These are phyloP conservation scores for Candida sithepensis DNA, from an alignment of 805 yeast genomes.

Conservation along the genomic window DNA sequence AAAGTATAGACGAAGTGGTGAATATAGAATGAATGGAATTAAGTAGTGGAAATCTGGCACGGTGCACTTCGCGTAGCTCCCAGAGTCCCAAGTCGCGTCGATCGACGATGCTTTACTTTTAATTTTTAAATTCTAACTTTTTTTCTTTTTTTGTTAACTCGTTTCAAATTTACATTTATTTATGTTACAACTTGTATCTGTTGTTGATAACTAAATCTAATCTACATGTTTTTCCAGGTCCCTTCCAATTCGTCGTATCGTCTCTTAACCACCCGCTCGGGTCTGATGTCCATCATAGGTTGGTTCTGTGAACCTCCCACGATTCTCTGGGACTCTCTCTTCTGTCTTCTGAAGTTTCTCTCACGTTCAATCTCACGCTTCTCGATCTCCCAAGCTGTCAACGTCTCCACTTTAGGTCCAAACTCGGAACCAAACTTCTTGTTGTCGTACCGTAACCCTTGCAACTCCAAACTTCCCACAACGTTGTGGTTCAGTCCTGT, in stretches of 20 bases:
- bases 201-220: too few relatives aligned
- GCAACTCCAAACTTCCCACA: constrained; percentile 15
- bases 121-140: too few relatives aligned
- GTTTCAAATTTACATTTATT: too few relatives aligned
- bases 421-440: constrained; percentile 79
- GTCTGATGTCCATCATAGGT: constrained; percentile 3
- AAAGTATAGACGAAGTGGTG: too few relatives aligned
- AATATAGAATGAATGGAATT: too few relatives aligned
- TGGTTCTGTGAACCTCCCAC: constrained; percentile 3
- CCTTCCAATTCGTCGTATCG: constrained; percentile 36
- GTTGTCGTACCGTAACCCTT: constrained; percentile 49
- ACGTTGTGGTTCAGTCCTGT: background rate
- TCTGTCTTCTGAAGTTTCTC: constrained; percentile 83
- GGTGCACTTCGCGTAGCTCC: too few relatives aligned
- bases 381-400: constrained; percentile 91
- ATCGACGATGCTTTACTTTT: too few relatives aligned
- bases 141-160: too few relatives aligned
- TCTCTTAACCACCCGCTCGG: constrained; percentile 21
- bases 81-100: too few relatives aligned
- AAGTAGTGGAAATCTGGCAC: too few relatives aligned
- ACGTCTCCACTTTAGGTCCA: constrained; percentile 83
- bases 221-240: constrained; percentile 23
- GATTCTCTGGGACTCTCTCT: constrained; percentile 77
- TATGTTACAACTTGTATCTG: background rate
- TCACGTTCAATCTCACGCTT: constrained; percentile 93